Base-by-base conservation (phyloP, 306 rosid genomes). In the Pyrus communis region DNA sequence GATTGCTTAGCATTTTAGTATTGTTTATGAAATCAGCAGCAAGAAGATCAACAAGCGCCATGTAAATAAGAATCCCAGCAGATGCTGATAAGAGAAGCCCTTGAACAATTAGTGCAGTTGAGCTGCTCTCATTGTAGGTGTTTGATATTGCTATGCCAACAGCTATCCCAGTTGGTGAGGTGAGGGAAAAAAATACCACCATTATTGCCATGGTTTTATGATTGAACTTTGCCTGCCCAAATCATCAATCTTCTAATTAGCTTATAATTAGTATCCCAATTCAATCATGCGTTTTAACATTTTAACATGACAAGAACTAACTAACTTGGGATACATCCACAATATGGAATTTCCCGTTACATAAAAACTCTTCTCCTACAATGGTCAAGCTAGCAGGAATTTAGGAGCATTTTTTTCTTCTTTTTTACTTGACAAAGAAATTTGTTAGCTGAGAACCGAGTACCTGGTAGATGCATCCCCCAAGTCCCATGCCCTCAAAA, bases 11-110 rank as follows among this genome's bases (percentile, higher is more conserved):
- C 86, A 88, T 83, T 76, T 84, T 88, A 2, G 75, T 58, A 23
- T 73, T 73, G 78, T 75, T 82, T 78, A 85, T 86, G 75, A 88
- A 91, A 21, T 88, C 88, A 58, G 76, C 71, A 25, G 96, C 93
- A 42, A 88, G 83, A 78, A 84, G 88, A 87, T 88, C 89, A 84
- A 87, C 93, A 74, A 91, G 89, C 21, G 96, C 89, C 91, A 87
- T 88, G 78, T 77, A 83, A 42, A 83, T 87, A 15, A 88, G 84
- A 69, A 90, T 77, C 55, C 96, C 91, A 51, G 89, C 85, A 7
- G 96, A 90, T 51, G 86, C 85, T 69, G 93, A 85, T 73, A 88
- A 86, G 25, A 88, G 82, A 76, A 82, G 2, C 40, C 93, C 91
- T 80, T 87, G 81, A 33, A 86, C 82, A 73, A 85, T 72, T 9